Evolutionary conservation across 164 flowering plant species (phyloP).

Genomic region (Nymphaea colorata): DNA sequence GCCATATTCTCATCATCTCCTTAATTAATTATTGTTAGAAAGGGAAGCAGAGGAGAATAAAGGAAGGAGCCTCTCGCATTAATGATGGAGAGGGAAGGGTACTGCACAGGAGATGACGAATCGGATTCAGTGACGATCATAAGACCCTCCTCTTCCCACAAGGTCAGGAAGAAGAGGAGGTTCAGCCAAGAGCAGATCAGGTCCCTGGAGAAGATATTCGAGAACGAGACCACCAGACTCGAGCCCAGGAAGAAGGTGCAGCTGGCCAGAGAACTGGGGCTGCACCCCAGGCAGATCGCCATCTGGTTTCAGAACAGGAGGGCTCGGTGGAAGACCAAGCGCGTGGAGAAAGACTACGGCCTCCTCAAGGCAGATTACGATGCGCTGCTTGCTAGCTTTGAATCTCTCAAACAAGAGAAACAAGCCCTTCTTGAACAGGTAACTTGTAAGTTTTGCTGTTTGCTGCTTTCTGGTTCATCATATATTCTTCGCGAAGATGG

Average conservation of each 20-base stretch:
- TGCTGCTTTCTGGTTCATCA: background rate
- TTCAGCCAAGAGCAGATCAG: slow-evolving; percentile 24
- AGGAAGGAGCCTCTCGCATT: background rate
- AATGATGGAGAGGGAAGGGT: background rate
- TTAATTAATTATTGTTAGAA: too few relatives aligned
- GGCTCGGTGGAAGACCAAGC: slow-evolving; percentile 79
- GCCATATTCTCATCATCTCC: background rate
- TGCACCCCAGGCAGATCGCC: slow-evolving; percentile 71
- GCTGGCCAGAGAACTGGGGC: slow-evolving; percentile 53
- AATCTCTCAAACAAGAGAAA: slow-evolving; percentile 41
- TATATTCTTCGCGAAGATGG: background rate
- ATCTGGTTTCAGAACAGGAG: slow-evolving; percentile 89
- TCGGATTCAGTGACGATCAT: background rate
- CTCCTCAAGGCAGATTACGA: slow-evolving; percentile 34
- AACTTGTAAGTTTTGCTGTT: background rate
- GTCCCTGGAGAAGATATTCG: slow-evolving; percentile 49
- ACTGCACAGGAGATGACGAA: background rate
- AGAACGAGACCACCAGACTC: slow-evolving; percentile 38
- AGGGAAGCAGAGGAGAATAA: background rate
- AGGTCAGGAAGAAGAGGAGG: slow-evolving; percentile 7
- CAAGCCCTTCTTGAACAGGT: slow-evolving; percentile 46
- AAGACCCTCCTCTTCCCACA: background rate
- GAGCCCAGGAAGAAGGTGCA: slow-evolving; percentile 53
- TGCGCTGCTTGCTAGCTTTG: slow-evolving; percentile 23
- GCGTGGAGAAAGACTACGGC: slow-evolving; percentile 46